Percentiles rank a stretch among this genome's conserved stretches.
Evolutionary conservation across 2,329 filamentous ascomycete genomes (phyloP).

Genomic region (Diaporthe velutina): DNA sequence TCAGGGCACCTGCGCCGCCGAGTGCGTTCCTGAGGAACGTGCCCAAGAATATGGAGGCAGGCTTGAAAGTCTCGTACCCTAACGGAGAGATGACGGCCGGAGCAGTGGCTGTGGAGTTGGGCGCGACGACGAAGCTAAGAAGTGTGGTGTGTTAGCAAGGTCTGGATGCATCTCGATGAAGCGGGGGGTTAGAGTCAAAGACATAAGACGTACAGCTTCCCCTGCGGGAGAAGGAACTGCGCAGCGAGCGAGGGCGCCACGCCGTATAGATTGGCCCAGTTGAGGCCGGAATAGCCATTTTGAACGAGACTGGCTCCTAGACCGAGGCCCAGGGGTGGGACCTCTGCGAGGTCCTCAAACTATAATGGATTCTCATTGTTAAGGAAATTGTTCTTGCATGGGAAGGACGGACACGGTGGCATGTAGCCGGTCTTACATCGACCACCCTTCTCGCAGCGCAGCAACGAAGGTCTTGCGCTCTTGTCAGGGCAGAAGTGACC

Average conservation of each 20-base stretch:
- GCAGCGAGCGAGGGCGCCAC: background rate
- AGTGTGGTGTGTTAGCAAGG: too few species aligned
- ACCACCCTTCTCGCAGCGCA: rapidly evolving
- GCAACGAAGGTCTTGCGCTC: background rate
- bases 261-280: background rate
- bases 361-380: background rate
- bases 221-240: background rate
- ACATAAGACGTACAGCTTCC: background rate
- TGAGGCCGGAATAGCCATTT: background rate
- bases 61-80: too few species aligned
- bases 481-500: background rate
- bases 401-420: background rate
- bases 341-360: background rate
- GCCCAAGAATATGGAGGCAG: background rate
- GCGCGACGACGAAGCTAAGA: background rate
- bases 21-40: background rate
- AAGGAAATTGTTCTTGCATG: background rate
- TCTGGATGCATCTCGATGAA: background rate
- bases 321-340: background rate
- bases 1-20: background rate
- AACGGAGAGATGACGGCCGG: background rate
- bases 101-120: background rate
- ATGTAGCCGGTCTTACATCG: background rate
- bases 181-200: too few species aligned
- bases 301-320: background rate